Evolutionary conservation across 148 eudicot species (phyloP).

Genomic region (Euryodendron excelsum): DNA sequence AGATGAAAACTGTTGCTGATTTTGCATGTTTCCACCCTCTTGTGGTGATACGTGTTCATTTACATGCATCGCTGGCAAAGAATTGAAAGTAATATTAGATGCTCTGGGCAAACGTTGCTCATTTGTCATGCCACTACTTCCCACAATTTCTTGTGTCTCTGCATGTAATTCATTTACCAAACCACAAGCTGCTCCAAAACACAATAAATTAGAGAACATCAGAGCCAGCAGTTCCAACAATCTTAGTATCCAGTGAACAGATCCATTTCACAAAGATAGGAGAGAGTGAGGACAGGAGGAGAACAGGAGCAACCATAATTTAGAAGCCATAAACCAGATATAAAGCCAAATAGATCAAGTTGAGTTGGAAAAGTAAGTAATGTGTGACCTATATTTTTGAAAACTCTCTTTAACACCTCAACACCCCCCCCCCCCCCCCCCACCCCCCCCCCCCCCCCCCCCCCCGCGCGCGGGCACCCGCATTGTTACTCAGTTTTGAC

Average conservation of each 20-base stretch:
- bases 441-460: too few relatives aligned
- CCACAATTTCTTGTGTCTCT: constrained; percentile 15
- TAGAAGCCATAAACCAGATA: not conserved
- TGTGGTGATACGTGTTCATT: constrained; percentile 22
- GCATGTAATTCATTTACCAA: constrained; percentile 24
- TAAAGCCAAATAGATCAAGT: not conserved
- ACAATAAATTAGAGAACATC: not conserved
- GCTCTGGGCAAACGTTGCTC: constrained; percentile 25
- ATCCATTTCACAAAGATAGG: not conserved
- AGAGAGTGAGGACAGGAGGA: not conserved
- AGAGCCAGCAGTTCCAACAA: not conserved
- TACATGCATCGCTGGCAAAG: constrained; percentile 28
- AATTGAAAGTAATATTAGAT: constrained; percentile 27
- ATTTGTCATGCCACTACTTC: constrained; percentile 18
- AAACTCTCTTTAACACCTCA: too few relatives aligned
- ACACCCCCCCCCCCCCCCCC: too few relatives aligned
- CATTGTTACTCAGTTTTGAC: too few relatives aligned
- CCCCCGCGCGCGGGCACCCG: too few relatives aligned
- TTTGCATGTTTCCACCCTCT: constrained; percentile 8
- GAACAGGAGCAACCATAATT: not conserved
- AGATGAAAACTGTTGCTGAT: constrained; percentile 6
- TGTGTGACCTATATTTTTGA: not conserved
- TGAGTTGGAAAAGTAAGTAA: not conserved
- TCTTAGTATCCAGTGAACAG: not conserved
- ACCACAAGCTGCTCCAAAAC: constrained; percentile 21